Conservation (phyloP, 495 filamentous ascomycete genomes). For the Hypomontagnella submonticulosa region DNA sequence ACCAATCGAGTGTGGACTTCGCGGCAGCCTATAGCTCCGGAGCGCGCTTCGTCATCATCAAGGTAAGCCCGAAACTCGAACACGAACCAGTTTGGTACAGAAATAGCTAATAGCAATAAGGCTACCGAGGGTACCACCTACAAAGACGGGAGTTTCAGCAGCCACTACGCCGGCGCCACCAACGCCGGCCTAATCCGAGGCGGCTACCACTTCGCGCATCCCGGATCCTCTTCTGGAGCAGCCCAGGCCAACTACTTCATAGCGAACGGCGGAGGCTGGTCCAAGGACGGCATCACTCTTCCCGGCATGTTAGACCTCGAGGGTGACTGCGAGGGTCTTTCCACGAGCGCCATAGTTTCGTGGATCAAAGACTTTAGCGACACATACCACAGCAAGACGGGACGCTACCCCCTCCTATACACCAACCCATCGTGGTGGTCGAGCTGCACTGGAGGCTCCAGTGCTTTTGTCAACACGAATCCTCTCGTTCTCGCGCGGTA, state of each 20-base stretch:
- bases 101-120: slow-evolving; percentile 45
- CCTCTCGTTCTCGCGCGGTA: slow-evolving; percentile 70
- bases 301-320: slow-evolving; percentile 77
- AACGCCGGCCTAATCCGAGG: slow-evolving; percentile 68
- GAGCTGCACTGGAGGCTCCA: slow-evolving; percentile 68
- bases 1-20: slow-evolving; percentile 68
- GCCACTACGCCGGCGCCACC: slow-evolving; percentile 66
- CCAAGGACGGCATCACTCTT: slow-evolving; percentile 68
- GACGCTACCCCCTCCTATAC: slow-evolving; percentile 70
- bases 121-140: slow-evolving; percentile 70
- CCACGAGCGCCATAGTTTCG: slow-evolving; percentile 62
- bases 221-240: slow-evolving; percentile 59
- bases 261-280: slow-evolving; percentile 71
- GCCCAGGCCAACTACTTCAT: slow-evolving; percentile 69
- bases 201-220: slow-evolving; percentile 73
- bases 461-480: slow-evolving; percentile 61
- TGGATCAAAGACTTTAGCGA: slow-evolving; percentile 72
- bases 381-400: slow-evolving; percentile 62
- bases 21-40: slow-evolving; percentile 63
- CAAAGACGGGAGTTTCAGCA: slow-evolving; percentile 62
- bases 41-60: slow-evolving; percentile 76
- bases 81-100: background rate
- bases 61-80: slow-evolving; percentile 52
- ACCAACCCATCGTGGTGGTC: slow-evolving; percentile 71
- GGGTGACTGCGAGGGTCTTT: slow-evolving; percentile 66